Base-by-base conservation (phyloP, 352 stramenopile species). In the Elongisporangium undulatum region DNA sequence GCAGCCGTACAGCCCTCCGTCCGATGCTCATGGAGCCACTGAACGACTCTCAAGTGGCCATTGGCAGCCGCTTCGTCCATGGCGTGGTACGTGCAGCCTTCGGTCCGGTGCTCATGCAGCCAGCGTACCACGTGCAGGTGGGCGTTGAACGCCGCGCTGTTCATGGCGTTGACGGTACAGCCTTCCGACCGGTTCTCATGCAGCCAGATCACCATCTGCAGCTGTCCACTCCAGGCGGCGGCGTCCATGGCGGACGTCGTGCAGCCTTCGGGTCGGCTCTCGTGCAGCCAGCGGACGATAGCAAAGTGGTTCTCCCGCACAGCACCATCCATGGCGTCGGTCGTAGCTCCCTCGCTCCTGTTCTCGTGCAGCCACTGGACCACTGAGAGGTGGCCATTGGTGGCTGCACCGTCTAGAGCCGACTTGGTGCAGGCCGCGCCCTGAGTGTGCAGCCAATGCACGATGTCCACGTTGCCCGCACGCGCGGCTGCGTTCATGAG, bases 231-330 rank as follows among this genome's bases (percentile, higher is more conserved):
- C 38, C 45, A 45, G 20, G 57, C 57, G 9, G 57, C 57, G 13
- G 23, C 57, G 34, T 75, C 67, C 60, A 86, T 79, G 3, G 70
- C 65, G 21, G 71, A 62, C n/a, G 71, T 78, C 0, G 69, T 79
- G 50, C 77, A 85, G 1, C 69, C 67, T 66, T 85, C 77, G 0
- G 20, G 58, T 15, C 74, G 71, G 49, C 85, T 54, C 6, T 53
- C 48, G 4, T 85, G 75, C 3, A 89, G 68, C 72, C 73, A 91
- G 53, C 75, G 53, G n/a, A 89, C 62, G 13, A 84, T 68, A 16
- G 75, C 75, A 7, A 89, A 34, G 34, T 84, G 78, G 23, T 79
- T 79, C 9, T 69, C 67, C 10, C 65, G 66, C 0, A 64, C 72
- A 0, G 78, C 78, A 9, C 71, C 63, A 26, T 84, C 70, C 75